phyloP scores from a whole-genome alignment of 1,139 yeast species.

The Sporopachydermia cereana region DNA sequence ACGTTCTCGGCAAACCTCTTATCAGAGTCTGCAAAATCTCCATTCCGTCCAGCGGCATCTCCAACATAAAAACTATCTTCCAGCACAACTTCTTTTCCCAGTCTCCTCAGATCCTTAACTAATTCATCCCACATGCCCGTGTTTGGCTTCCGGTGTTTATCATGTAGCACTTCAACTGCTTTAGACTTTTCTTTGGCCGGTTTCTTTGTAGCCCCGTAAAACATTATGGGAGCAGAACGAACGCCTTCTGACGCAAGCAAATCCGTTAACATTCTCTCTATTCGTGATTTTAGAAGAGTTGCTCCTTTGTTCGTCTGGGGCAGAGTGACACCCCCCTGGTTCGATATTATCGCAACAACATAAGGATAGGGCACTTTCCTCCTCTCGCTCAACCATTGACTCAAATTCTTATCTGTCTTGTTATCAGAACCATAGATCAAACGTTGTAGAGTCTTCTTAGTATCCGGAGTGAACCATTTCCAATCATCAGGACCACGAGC shows the following conservation, averaged over 20 bases:
- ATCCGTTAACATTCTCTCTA: constrained; percentile 28
- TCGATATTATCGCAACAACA: constrained; percentile 74
- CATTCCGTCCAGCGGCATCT: constrained; percentile 83
- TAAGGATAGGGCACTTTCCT: too few relatives aligned
- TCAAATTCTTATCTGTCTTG: too few relatives aligned
- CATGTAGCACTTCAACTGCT: constrained; percentile 28
- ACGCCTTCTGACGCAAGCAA: constrained; percentile 14
- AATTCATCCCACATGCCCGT: constrained; percentile 59
- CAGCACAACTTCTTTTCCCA: constrained; percentile 23
- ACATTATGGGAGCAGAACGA: constrained; percentile 29
- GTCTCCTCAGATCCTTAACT: constrained; percentile 22
- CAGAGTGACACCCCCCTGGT: constrained; percentile 60
- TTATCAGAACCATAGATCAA: too few relatives aligned
- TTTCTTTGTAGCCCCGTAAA: constrained; percentile 41
- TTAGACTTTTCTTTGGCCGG: constrained; percentile 14
- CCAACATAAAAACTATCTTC: constrained; percentile 65
- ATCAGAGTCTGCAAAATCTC: constrained; percentile 76
- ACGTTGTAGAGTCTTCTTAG: constrained; percentile 11
- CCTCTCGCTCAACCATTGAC: too few relatives aligned
- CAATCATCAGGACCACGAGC: constrained; percentile 54
- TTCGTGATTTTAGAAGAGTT: constrained; percentile 32
- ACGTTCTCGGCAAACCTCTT: constrained; percentile 47
- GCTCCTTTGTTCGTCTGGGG: constrained; percentile 40
- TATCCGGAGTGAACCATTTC: constrained; percentile 40
- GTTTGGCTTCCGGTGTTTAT: constrained; percentile 57